Evolutionary conservation across 768 basidiomycete species (phyloP).

Genomic region (Termitomyces sp.): DNA sequence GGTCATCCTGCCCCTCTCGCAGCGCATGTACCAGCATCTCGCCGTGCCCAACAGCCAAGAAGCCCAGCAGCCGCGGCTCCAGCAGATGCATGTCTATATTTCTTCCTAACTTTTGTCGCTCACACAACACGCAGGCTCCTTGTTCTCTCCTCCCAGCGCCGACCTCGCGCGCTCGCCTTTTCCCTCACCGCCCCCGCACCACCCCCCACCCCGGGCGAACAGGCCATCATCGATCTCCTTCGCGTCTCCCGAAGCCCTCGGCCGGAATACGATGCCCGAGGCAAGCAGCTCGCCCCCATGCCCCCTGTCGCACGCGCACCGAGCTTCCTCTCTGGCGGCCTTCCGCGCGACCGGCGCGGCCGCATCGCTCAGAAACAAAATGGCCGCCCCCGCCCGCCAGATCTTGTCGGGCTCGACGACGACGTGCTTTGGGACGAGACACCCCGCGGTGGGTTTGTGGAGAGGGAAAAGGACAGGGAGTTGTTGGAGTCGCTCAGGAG

Average conservation of each 20-base stretch:
- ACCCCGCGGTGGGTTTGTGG: slow-evolving; percentile 36
- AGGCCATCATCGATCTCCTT: slow-evolving; percentile 62
- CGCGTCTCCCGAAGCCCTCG: slow-evolving; percentile 53
- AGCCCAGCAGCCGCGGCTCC: slow-evolving; percentile 61
- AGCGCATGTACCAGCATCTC: slow-evolving; percentile 51
- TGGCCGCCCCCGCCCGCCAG: slow-evolving; percentile 17
- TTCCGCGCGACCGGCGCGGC: slow-evolving; percentile 74
- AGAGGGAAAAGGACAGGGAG: slow-evolving; percentile 46
- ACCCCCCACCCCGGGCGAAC: slow-evolving; percentile 58
- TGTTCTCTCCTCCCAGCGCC: slow-evolving; percentile 65
- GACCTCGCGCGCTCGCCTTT: slow-evolving; percentile 51
- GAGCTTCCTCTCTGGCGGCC: slow-evolving; percentile 66
- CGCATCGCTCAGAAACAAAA: slow-evolving; percentile 56
- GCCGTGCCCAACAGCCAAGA: slow-evolving; percentile 51
- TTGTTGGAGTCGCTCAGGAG: slow-evolving; percentile 58
- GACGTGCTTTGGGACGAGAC: slow-evolving; percentile 48
- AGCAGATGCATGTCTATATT: slow-evolving; percentile 63
- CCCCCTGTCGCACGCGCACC: slow-evolving; percentile 38
- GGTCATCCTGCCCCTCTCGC: slow-evolving; percentile 62
- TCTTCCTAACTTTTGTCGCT: background rate
- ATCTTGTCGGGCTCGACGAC: slow-evolving; percentile 23
- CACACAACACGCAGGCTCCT: slow-evolving; percentile 48
- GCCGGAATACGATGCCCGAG: slow-evolving; percentile 28
- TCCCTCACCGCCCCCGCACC: slow-evolving; percentile 54
- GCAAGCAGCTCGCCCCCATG: slow-evolving; percentile 19